These are phyloP conservation scores for Malassezia pachydermatis DNA, from an alignment of 1,284 basidiomycete species.

Conservation along the genomic window DNA sequence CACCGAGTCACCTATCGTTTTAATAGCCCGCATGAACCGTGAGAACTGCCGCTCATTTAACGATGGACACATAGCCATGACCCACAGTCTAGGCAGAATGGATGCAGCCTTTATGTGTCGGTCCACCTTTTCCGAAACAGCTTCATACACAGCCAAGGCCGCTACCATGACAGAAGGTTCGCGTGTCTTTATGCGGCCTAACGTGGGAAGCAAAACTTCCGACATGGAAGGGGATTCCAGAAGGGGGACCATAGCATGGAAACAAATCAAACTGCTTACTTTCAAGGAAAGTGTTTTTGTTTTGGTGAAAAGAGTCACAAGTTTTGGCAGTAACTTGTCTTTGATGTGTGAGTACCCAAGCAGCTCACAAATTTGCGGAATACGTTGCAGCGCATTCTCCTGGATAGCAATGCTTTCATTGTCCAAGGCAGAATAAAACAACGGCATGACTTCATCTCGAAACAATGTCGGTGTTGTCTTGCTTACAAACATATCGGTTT, in stretches of 20 bases:
- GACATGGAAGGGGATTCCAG: conserved; percentile 88
- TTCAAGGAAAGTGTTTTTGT: conserved; percentile 58
- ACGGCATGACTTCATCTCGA: conserved; percentile 80
- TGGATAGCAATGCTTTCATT: conserved; percentile 68
- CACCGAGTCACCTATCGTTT: conserved; percentile 60
- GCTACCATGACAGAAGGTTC: conserved; percentile 54
- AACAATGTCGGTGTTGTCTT: conserved; percentile 82
- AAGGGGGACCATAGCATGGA: conserved; percentile 81
- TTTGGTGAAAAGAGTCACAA: conserved; percentile 37
- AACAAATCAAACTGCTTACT: conserved; percentile 72
- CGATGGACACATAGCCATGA: conserved; percentile 49
- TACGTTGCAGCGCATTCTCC: conserved; percentile 73
- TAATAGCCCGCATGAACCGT: conserved; percentile 50
- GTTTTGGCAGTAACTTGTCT: conserved; percentile 40
- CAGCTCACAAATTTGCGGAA: conserved; percentile 79
- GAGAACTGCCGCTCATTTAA: conserved; percentile 79
- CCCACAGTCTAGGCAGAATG: conserved; percentile 42
- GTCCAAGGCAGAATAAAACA: conserved; percentile 89
- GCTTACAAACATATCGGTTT: conserved; percentile 71
- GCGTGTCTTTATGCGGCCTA: conserved; percentile 89
- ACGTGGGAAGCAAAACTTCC: conserved; percentile 82
- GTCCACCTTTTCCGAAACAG: conserved; percentile 90
- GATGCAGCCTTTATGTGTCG: conserved; percentile 79
- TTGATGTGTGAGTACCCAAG: conserved; percentile 57
- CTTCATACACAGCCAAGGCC: conserved; percentile 84